Percentiles rank a stretch among this genome's conserved stretches.
These are phyloP conservation scores for Akanthomyces muscarius DNA, from an alignment of 2,329 filamentous ascomycete species.

Conservation along the genomic window DNA sequence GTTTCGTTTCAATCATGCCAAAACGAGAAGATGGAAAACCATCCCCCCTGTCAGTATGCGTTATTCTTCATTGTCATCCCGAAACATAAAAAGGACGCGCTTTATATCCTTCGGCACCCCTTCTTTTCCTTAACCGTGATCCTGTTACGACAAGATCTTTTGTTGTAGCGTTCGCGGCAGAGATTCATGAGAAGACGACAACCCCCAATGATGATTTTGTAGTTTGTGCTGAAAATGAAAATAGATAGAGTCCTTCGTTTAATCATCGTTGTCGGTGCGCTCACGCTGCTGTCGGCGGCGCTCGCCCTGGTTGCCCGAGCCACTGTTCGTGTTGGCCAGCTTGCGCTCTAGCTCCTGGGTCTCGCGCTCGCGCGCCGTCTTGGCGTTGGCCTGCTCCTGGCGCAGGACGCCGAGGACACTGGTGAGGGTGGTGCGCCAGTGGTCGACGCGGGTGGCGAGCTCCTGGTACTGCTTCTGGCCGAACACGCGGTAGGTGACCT, in stretches of 20 bases:
- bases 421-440: constrained; percentile 80
- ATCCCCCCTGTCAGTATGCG: background rate
- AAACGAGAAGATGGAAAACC: background rate
- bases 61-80: background rate
- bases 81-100: background rate
- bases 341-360: constrained; percentile 67
- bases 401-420: constrained; percentile 75
- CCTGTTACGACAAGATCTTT: background rate
- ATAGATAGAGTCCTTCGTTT: constrained; percentile 24
- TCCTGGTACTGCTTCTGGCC: constrained; percentile 98
- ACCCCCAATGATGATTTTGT: background rate
- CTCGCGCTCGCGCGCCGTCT: constrained; percentile 74
- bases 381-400: constrained; percentile 75
- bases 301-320: constrained; percentile 26
- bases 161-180: background rate
- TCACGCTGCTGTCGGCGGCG: constrained; percentile 39
- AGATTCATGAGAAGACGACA: background rate
- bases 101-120: background rate
- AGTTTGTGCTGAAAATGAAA: constrained; percentile 1
- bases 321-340: constrained; percentile 38
- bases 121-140: background rate
- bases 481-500: constrained; percentile 94
- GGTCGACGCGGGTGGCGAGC: constrained; percentile 83
- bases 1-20: constrained; percentile 12
- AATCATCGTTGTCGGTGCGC: constrained; percentile 56